Conservation (phyloP, 2,329 filamentous ascomycete species). For the Sordariomycetes sp. region DNA sequence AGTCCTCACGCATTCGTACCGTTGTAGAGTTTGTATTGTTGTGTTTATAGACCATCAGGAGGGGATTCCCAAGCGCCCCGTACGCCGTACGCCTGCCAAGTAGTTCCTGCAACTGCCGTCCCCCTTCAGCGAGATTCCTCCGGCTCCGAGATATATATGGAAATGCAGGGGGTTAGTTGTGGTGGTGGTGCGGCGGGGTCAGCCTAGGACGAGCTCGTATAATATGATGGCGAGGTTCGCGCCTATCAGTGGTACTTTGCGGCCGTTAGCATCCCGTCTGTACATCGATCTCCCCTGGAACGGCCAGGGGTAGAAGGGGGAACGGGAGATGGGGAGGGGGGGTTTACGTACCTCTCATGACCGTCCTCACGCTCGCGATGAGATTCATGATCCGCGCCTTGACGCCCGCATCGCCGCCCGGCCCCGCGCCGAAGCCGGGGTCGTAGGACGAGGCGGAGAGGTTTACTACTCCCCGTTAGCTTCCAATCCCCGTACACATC, state of each 20-base stretch:
- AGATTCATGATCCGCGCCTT: slow-evolving; percentile 66
- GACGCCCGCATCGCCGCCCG: slow-evolving; percentile 71
- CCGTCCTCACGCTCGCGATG: slow-evolving; percentile 78
- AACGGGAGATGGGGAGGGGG: background rate
- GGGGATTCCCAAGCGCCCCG: background rate
- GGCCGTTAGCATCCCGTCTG: background rate
- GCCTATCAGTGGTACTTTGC: slow-evolving; percentile 71
- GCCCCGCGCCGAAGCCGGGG: slow-evolving; percentile 63
- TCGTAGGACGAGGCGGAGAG: slow-evolving; percentile 64
- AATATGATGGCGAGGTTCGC: slow-evolving; percentile 76
- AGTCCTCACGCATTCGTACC: background rate
- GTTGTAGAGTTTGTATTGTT: background rate
- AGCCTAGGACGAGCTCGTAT: slow-evolving; percentile 71
- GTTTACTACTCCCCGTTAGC: slow-evolving; percentile 41
- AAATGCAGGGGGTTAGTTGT: background rate
- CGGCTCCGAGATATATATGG: background rate
- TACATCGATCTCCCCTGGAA: background rate
- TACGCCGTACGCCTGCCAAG: background rate
- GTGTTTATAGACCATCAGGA: background rate
- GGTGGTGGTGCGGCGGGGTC: too few relatives aligned
- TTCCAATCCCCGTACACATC: background rate
- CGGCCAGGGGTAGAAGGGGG: background rate
- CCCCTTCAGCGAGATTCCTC: too few relatives aligned
- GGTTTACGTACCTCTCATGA: slow-evolving; percentile 67
- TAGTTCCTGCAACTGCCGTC: background rate